phyloP scores from a whole-genome alignment of 371 early-diverging fungal genomes.

The Blakeslea trispora region DNA sequence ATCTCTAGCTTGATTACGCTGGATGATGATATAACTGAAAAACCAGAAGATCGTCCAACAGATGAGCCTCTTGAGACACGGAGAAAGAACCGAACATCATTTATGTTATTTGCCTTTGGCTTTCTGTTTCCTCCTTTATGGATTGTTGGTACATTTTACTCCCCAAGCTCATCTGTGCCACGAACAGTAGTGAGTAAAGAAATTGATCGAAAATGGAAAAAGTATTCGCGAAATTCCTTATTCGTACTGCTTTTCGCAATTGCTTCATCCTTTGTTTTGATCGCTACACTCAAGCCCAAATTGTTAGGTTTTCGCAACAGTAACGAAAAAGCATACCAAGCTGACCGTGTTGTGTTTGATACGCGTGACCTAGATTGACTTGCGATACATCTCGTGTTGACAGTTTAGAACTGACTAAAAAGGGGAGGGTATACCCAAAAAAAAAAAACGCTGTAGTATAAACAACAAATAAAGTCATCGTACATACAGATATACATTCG shows the following conservation, averaged over 20 bases:
- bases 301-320: conserved; percentile 14
- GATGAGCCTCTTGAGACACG: background rate
- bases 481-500: no score
- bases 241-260: conserved; percentile 1
- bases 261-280: background rate
- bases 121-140: conserved; percentile 44
- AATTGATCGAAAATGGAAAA: conserved; percentile 23
- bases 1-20: no score
- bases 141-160: conserved; percentile 33
- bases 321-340: conserved; percentile 1
- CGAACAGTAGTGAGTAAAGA: conserved; percentile 9
- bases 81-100: conserved; percentile 22
- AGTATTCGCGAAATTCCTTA: conserved; percentile 22
- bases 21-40: background rate
- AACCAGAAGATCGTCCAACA: background rate
- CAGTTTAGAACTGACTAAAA: background rate
- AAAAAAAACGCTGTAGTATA: no score
- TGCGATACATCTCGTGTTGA: no score
- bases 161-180: conserved; percentile 1
- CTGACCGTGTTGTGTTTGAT: conserved; percentile 10
- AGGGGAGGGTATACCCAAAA: background rate
- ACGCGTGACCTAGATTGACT: background rate
- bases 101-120: conserved; percentile 36
- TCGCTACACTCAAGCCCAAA: conserved; percentile 6
- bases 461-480: no score